Evolutionary conservation across 1,139 yeast genomes (phyloP).

Genomic region (Saccharomyces hybrid): DNA sequence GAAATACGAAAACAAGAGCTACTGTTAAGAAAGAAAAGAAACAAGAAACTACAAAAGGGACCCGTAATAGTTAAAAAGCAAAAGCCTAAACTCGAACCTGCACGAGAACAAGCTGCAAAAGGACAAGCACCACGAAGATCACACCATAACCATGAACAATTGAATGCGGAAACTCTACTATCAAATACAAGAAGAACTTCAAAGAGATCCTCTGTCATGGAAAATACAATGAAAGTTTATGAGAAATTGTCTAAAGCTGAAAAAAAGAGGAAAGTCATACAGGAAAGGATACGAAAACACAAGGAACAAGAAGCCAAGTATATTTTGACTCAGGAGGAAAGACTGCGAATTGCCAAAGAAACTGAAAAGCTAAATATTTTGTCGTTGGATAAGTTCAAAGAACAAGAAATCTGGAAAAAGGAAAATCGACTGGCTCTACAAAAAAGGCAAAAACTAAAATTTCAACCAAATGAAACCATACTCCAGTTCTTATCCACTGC

Average conservation of each 20-base stretch:
- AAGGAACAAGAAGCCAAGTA: slow-evolving; percentile 38
- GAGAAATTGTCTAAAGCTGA: slow-evolving; percentile 68
- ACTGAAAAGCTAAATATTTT: slow-evolving; percentile 72
- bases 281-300: slow-evolving; percentile 27
- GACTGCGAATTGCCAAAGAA: slow-evolving; percentile 73
- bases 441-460: slow-evolving; percentile 53
- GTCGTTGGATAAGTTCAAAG: slow-evolving; percentile 68
- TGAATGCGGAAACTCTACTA: slow-evolving; percentile 44
- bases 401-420: slow-evolving; percentile 77
- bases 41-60: slow-evolving; percentile 32
- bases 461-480: slow-evolving; percentile 25
- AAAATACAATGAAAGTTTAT: slow-evolving; percentile 70
- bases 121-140: slow-evolving; percentile 16
- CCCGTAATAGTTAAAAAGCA: slow-evolving; percentile 43
- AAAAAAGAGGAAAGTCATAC: slow-evolving; percentile 47
- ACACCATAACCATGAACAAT: slow-evolving; percentile 20
- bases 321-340: slow-evolving; percentile 76
- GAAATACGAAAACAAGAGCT: slow-evolving; percentile 51
- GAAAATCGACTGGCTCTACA: slow-evolving; percentile 67
- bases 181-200: slow-evolving; percentile 59
- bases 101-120: slow-evolving; percentile 15
- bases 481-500: slow-evolving; percentile 19
- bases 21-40: slow-evolving; percentile 36
- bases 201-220: slow-evolving; percentile 68
- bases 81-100: slow-evolving; percentile 13